Percentiles rank a stretch among this genome's conserved stretches.
Evolutionary conservation across 129 eudicot genomes (phyloP).

Genomic region (Pulicaria dysenterica): DNA sequence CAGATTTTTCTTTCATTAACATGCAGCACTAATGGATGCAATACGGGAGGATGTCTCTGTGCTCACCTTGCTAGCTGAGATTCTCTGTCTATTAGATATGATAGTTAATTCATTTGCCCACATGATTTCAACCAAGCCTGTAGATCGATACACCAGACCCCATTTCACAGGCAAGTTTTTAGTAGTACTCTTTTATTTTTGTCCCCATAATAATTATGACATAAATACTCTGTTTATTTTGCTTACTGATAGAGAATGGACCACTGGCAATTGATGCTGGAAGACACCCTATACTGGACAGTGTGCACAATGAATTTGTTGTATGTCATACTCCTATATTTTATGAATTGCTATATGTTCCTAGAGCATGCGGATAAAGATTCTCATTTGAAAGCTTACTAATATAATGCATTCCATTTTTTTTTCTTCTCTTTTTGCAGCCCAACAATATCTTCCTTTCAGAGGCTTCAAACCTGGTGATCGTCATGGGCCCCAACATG

Average conservation of each 20-base stretch:
- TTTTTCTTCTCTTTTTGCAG: constrained; percentile 48
- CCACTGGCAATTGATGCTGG: constrained; percentile 98
- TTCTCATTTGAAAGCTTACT: constrained; percentile 11
- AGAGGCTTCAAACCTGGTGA: constrained; percentile 95
- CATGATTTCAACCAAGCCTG: constrained; percentile 89
- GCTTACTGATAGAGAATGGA: constrained; percentile 64
- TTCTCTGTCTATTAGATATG: constrained; percentile 94
- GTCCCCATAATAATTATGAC: constrained; percentile 10
- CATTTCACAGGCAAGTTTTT: constrained; percentile 69
- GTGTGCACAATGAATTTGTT: constrained; percentile 85
- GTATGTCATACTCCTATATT: constrained; percentile 53
- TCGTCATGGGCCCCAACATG: constrained; percentile 98
- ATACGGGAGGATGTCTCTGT: constrained; percentile 90
- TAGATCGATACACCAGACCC: constrained; percentile 89
- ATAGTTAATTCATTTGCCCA: constrained; percentile 96
- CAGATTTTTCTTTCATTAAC: constrained; percentile 18
- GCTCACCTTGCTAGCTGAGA: constrained; percentile 92
- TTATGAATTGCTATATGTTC: constrained; percentile 12
- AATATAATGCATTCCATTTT: constrained; percentile 24
- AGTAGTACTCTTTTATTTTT: constrained; percentile 13
- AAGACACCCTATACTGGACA: constrained; percentile 92
- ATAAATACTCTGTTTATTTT: constrained; percentile 6
- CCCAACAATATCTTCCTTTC: constrained; percentile 92
- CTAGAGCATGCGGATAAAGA: neutral
- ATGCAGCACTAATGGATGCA: constrained; percentile 83